Evolutionary conservation across 768 basidiomycete species (phyloP).

Genomic region (Sporobolomyces pararoseus): DNA sequence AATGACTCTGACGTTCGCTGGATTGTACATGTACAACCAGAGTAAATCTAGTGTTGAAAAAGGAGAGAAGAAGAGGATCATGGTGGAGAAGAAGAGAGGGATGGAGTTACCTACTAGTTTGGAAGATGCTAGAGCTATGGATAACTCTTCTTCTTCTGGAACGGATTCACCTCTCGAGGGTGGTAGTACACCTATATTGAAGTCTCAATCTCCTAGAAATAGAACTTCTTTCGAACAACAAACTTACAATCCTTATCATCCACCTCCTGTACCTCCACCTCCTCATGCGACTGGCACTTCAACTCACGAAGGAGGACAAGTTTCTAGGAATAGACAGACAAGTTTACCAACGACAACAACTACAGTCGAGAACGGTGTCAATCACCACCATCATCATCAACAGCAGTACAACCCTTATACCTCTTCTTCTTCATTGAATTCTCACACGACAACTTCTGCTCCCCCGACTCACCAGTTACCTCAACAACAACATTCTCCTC

Average conservation of each 20-base stretch:
- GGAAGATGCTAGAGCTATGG: constrained; percentile 35
- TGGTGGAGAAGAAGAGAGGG: constrained; percentile 42
- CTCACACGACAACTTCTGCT: background rate
- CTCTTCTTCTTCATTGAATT: background rate
- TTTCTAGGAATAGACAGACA: constrained; percentile 1
- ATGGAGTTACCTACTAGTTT: constrained; percentile 39
- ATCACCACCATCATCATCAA: too few relatives aligned
- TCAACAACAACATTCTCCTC: constrained; percentile 1
- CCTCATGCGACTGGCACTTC: constrained; percentile 1
- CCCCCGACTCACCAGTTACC: background rate
- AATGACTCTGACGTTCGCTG: constrained; percentile 82
- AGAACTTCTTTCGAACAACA: background rate
- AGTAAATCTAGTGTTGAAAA: constrained; percentile 88
- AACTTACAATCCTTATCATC: constrained; percentile 5
- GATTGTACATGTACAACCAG: constrained; percentile 92
- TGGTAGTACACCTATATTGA: background rate
- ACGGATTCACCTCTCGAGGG: background rate
- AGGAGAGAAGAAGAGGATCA: constrained; percentile 59
- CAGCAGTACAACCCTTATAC: too few relatives aligned
- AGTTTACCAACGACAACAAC: background rate
- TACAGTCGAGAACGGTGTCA: too few relatives aligned
- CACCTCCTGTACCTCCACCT: background rate
- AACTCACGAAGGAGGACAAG: background rate
- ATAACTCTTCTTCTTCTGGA: background rate
- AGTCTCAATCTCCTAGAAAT: too few relatives aligned